Conservation (phyloP, 2,329 filamentous ascomycete genomes). For the Colletotrichum brevisporum region DNA sequence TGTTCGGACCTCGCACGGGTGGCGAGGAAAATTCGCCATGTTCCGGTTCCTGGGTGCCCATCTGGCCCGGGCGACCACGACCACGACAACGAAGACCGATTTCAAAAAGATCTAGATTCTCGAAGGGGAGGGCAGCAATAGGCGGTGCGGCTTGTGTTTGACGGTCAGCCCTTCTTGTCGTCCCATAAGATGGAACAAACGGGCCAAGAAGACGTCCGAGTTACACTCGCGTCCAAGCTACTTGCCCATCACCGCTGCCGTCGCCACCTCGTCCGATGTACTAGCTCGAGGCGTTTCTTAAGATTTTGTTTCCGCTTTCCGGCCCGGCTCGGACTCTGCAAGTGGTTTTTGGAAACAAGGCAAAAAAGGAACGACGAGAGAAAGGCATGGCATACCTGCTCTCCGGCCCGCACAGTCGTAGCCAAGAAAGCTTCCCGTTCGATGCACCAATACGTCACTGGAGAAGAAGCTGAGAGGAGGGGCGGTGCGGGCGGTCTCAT, state of each 20-base stretch:
- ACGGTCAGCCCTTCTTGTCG: not conserved
- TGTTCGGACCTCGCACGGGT: not conserved
- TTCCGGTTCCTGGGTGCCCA: not conserved
- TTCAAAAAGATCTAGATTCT: not conserved
- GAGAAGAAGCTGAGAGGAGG: no score
- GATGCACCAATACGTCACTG: no score
- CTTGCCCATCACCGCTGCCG: no score
- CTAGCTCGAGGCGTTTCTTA: not conserved
- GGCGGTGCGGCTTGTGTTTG: no score
- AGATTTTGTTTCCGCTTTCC: not conserved
- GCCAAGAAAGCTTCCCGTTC: not conserved
- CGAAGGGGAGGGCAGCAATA: no score
- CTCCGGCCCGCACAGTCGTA: not conserved
- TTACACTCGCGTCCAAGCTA: not conserved
- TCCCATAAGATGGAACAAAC: not conserved
- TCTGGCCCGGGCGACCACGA: not conserved
- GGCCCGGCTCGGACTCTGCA: not conserved
- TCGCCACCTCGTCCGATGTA: not conserved
- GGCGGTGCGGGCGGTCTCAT: no score
- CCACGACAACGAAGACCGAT: not conserved
- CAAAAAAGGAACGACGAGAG: no score
- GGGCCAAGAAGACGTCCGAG: not conserved
- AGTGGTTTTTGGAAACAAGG: not conserved
- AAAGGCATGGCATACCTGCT: no score
- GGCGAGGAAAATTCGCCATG: not conserved